Base-by-base conservation (phyloP, 768 basidiomycete species). In the Guyanaporus albipodus region DNA sequence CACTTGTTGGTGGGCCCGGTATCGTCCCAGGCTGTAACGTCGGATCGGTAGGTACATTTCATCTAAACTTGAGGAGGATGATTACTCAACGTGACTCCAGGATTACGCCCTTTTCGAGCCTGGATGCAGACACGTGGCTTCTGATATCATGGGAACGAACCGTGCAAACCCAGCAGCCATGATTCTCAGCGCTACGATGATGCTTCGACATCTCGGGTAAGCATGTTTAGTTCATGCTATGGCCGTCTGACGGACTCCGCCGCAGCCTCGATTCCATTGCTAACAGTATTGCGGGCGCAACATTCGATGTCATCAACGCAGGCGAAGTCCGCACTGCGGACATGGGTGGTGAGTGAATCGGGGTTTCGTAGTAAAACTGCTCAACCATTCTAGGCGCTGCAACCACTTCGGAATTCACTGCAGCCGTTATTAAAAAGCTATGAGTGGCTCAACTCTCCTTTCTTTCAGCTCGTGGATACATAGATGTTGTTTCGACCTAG, bases 71-170 rank as follows among this genome's bases (percentile, higher is more conserved):
- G 29, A 26, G 35, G 29, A n/a, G n/a, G n/a, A 21, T n/a, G 17
- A 26, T 42, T 19, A 38, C 37, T 44, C 29, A 48, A 33, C 15
- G 4, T 23, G 5, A 5, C 24, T 28, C 26, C 27, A 90, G 85
- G 96, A 98, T 69, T 98, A 91, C 66, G 96, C 96, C 21, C 78
- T 99, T 44, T 99, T 99, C 66, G 96, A 99, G 69, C 96, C 96
- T 27, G 96, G 96, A 62, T 98, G 96, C 71, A 85, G 95, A 70
- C 91, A 92, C 63, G 89, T 92, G 56, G 90, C 91, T 42, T 84
- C 85, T 60, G 93, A 96, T 60, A 91, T 97, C 70, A 97, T 95
- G 85, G 91, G 92, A 55, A 91, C 88, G 50, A 89, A 92, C 75
- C 83, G 85, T 53, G 92, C 92, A 52, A 99, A 99, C 74, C 96